Percentiles rank a stretch among this genome's conserved stretches.
phyloP scores from a whole-genome alignment of 2,329 filamentous ascomycete genomes.

The Neurospora sp. region DNA sequence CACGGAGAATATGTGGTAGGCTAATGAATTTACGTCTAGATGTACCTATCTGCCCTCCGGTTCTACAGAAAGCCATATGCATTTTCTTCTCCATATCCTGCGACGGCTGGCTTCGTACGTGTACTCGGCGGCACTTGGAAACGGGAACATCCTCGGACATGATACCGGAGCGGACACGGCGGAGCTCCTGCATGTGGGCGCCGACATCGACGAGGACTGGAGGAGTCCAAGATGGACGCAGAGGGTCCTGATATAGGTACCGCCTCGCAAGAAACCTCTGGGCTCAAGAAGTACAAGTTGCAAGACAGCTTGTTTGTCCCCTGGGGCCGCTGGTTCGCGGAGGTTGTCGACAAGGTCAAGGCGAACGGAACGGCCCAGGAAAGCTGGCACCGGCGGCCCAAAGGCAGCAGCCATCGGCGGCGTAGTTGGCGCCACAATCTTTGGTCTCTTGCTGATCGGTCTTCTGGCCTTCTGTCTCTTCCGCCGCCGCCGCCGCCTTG shows the following conservation, averaged over 20 bases:
- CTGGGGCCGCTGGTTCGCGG: neutral
- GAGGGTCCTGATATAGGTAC: conserved; percentile 96
- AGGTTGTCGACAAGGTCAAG: neutral
- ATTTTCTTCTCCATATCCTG: neutral
- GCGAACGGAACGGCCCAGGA: neutral
- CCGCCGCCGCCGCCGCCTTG: too few species aligned
- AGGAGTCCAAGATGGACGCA: conserved; percentile 82
- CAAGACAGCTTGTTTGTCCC: neutral
- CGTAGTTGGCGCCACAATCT: too few species aligned
- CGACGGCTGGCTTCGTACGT: neutral
- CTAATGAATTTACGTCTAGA: neutral
- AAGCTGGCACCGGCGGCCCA: too few species aligned
- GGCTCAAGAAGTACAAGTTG: neutral
- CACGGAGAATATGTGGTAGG: neutral
- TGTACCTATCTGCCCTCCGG: neutral
- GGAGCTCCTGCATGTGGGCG: conserved; percentile 2
- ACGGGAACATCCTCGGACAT: neutral
- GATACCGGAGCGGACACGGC: neutral
- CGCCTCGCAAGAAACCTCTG: conserved; percentile 39
- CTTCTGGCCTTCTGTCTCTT: too few species aligned
- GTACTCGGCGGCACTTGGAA: neutral
- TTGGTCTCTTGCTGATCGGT: too few species aligned
- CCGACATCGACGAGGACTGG: conserved; percentile 10
- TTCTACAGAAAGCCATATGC: neutral
- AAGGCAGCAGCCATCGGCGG: too few species aligned